Conservation (phyloP, 1,284 basidiomycete species). For the Taiwanofungus camphoratus region DNA sequence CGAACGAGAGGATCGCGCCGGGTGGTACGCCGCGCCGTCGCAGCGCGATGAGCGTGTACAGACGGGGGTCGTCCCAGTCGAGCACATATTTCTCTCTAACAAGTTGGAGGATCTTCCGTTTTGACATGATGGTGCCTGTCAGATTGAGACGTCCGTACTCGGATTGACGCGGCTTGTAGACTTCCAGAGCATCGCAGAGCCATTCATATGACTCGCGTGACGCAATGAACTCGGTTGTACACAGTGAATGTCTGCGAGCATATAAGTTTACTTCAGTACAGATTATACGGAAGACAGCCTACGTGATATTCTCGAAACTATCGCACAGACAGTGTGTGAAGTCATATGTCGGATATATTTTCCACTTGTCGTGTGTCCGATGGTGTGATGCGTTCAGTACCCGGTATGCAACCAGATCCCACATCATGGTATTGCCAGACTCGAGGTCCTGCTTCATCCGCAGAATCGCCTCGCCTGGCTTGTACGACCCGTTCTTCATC, state of each 20-base stretch:
- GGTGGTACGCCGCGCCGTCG: slow-evolving; percentile 94
- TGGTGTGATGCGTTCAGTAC: slow-evolving; percentile 91
- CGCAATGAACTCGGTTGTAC: slow-evolving; percentile 95
- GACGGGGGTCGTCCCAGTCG: slow-evolving; percentile 98
- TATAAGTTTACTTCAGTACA: slow-evolving; percentile 5
- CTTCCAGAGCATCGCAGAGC: slow-evolving; percentile 94
- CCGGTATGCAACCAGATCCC: slow-evolving; percentile 97
- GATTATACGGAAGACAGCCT: slow-evolving; percentile 27
- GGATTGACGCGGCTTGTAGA: slow-evolving; percentile 98
- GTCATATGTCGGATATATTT: slow-evolving; percentile 95
- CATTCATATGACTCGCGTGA: slow-evolving; percentile 98
- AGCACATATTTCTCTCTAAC: slow-evolving; percentile 82
- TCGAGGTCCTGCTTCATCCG: slow-evolving; percentile 97
- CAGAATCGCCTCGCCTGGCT: slow-evolving; percentile 86
- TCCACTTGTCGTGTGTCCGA: slow-evolving; percentile 91
- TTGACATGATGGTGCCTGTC: slow-evolving; percentile 95
- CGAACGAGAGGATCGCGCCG: slow-evolving; percentile 91
- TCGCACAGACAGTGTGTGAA: slow-evolving; percentile 99
- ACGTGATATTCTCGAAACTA: slow-evolving; percentile 99
- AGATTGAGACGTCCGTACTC: slow-evolving; percentile 94
- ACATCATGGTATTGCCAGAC: slow-evolving; percentile 98
- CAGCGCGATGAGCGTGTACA: slow-evolving; percentile 95
- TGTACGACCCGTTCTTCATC: slow-evolving; percentile 91
- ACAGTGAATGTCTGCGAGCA: slow-evolving; percentile 82
- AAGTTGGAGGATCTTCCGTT: slow-evolving; percentile 91